Evolutionary conservation across 345 rosid species (phyloP).

Genomic region (Kandelia obovata): DNA sequence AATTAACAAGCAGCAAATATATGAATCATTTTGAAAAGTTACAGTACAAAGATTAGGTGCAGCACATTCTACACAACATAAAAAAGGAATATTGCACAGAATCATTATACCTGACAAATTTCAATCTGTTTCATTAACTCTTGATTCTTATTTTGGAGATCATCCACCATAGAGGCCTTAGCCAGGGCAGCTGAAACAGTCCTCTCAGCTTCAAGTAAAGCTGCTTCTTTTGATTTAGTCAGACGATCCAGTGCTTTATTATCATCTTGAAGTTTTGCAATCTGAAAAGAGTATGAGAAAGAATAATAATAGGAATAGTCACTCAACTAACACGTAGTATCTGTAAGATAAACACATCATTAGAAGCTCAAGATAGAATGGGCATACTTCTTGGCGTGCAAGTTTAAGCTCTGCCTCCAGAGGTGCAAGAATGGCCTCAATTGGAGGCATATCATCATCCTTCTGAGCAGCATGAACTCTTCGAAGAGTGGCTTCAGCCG

Average conservation of each 20-base stretch:
- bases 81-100: constrained; percentile 4
- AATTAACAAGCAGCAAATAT: constrained; percentile 16
- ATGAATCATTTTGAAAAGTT: background rate
- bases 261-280: constrained; percentile 92
- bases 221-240: constrained; percentile 97
- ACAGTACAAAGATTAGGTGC: background rate
- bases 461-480: constrained; percentile 99
- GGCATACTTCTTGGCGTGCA: constrained; percentile 71
- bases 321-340: background rate
- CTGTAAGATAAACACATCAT: constrained; percentile 8
- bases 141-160: constrained; percentile 97
- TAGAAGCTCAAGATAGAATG: constrained; percentile 7
- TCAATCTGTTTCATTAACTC: constrained; percentile 93
- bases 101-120: constrained; percentile 74
- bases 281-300: constrained; percentile 36
- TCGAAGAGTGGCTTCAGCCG: constrained; percentile 96
- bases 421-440: constrained; percentile 99
- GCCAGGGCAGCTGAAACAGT: constrained; percentile 90
- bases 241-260: constrained; percentile 92
- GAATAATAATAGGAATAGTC: constrained; percentile 8
- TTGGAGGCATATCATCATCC: constrained; percentile 99
- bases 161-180: constrained; percentile 97
- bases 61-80: constrained; percentile 1
- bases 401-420: constrained; percentile 95
- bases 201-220: constrained; percentile 91